A percentile compares a stretch with the other conserved stretches of the same genome.
phyloP scores from a whole-genome alignment of 2,329 filamentous ascomycete species.

The Biscogniauxia sp. region DNA sequence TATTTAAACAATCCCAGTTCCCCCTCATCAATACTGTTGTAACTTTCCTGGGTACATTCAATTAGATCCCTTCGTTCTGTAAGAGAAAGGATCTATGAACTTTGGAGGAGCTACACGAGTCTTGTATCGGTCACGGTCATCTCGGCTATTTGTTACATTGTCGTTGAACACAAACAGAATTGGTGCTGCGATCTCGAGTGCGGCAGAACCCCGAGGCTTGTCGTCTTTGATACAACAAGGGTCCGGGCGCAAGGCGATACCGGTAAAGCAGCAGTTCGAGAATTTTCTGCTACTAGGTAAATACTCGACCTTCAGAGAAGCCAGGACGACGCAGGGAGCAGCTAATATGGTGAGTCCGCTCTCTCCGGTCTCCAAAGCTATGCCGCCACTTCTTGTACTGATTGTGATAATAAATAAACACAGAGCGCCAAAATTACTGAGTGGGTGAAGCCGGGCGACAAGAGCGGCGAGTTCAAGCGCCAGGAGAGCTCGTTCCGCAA shows the following conservation, averaged over 20 bases:
- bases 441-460: conserved; percentile 77
- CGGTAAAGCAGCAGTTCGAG: no score
- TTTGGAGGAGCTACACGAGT: neutral
- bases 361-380: neutral
- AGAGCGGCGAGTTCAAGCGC: conserved; percentile 88
- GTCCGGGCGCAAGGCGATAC: no score
- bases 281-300: neutral
- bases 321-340: neutral
- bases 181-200: no score
- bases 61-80: no score
- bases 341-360: neutral
- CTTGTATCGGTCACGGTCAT: neutral
- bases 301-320: neutral
- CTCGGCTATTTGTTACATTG: neutral
- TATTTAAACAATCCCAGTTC: neutral
- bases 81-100: neutral
- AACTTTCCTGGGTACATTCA: neutral
- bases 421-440: conserved; percentile 63
- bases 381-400: no score
- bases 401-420: neutral
- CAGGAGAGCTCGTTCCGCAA: conserved; percentile 79
- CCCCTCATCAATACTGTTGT: neutral
- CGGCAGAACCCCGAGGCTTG: no score
- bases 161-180: neutral
- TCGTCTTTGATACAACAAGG: no score